These are phyloP conservation scores for Forsythia viridissima DNA, from an alignment of 257 asterid genomes.

Conservation along the genomic window DNA sequence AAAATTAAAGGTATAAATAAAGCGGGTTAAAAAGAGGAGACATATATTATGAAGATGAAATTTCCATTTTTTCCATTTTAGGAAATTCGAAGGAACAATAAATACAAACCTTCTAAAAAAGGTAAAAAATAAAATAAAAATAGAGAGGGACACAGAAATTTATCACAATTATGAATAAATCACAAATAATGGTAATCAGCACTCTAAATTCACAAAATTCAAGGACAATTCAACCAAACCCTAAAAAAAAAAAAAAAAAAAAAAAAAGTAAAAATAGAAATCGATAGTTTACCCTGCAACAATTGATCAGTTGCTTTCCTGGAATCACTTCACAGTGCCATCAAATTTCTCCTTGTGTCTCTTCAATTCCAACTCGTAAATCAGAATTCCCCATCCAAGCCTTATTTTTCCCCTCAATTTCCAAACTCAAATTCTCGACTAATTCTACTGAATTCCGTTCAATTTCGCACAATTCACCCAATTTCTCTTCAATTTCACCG, in stretches of 20 bases:
- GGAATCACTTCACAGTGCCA: slow-evolving; percentile 30
- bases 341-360: slow-evolving; percentile 20
- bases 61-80: slow-evolving; percentile 16
- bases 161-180: slow-evolving; percentile 23
- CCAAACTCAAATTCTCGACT: slow-evolving; percentile 5
- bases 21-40: neutral
- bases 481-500: slow-evolving; percentile 17
- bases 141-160: slow-evolving; percentile 5
- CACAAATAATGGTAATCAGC: slow-evolving; percentile 2
- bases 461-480: slow-evolving; percentile 21
- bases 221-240: slow-evolving; percentile 8
- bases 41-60: slow-evolving; percentile 3
- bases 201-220: slow-evolving; percentile 19
- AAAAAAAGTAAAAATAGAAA: neutral
- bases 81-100: slow-evolving; percentile 4
- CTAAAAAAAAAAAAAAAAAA: neutral
- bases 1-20: no score
- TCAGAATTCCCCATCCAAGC: slow-evolving; percentile 20
- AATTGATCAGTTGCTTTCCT: slow-evolving; percentile 22
- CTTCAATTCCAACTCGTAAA: neutral
- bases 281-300: slow-evolving; percentile 17
- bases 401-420: neutral
- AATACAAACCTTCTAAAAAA: slow-evolving; percentile 10
- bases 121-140: neutral
- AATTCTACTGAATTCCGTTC: slow-evolving; percentile 16